Conservation (phyloP, 257 asterid genomes). For the Solanum lycopersicoides region DNA sequence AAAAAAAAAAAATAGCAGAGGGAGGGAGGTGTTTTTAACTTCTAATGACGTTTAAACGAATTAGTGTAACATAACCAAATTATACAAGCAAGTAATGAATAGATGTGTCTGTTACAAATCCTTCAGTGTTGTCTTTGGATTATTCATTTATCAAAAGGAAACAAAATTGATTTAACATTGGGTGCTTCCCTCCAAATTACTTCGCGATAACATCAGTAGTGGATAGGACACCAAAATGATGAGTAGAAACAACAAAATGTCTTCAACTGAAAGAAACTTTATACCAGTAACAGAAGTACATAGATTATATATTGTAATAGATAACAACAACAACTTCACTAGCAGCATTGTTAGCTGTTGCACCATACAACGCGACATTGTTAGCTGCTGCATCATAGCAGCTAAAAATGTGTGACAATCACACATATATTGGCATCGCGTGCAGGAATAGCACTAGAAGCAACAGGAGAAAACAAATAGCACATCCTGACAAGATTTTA, state of each 20-base stretch:
- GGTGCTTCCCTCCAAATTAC: not conserved
- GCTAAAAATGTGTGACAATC: slow-evolving; percentile 5
- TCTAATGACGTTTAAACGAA: not conserved
- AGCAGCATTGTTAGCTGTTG: not conserved
- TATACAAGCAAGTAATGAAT: not conserved
- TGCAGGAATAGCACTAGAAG: not conserved
- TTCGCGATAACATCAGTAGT: not conserved
- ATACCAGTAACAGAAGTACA: not conserved
- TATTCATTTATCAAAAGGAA: not conserved
- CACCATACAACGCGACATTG: not conserved
- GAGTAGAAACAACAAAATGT: not conserved
- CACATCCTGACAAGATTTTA: not conserved
- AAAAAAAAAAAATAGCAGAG: not conserved
- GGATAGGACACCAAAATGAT: not conserved
- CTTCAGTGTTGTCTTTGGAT: not conserved
- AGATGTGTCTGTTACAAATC: not conserved
- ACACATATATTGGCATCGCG: not conserved
- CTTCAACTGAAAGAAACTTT: not conserved
- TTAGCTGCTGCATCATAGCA: slow-evolving; percentile 6
- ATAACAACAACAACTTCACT: not conserved
- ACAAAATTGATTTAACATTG: not conserved
- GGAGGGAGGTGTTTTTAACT: not conserved
- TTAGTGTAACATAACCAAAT: not conserved
- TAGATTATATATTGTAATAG: not conserved
- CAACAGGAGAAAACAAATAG: not conserved